Conservation (phyloP, 2,329 filamentous ascomycete species). For the Fusarium chuoi region DNA sequence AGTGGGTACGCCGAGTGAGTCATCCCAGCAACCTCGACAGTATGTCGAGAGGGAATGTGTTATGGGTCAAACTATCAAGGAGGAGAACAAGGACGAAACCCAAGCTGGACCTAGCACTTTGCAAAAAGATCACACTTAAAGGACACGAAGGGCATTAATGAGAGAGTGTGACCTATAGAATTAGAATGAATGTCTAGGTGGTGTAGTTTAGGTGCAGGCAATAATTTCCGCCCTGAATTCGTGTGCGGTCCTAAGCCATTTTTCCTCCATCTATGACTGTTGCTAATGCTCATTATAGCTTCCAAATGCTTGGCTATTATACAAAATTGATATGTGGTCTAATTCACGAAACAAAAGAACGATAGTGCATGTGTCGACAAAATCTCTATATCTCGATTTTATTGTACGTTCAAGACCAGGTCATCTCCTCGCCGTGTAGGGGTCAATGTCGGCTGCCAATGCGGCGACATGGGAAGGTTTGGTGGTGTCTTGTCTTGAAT, state of each 20-base stretch:
- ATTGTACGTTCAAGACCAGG: slow-evolving; percentile 68
- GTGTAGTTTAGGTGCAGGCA: slow-evolving; percentile 38
- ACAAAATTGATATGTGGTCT: slow-evolving; percentile 30
- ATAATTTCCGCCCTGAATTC: slow-evolving; percentile 25
- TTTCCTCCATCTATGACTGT: slow-evolving; percentile 34
- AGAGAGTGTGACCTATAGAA: slow-evolving; percentile 17
- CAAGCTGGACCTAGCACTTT: slow-evolving; percentile 10
- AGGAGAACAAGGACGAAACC: slow-evolving; percentile 47
- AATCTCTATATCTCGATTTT: slow-evolving; percentile 7
- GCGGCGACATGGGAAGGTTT: slow-evolving; percentile 32
- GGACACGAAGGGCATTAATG: not conserved
- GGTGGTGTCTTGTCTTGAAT: slow-evolving; percentile 18
- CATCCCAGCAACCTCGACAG: slow-evolving; percentile 23
- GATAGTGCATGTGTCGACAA: slow-evolving; percentile 2
- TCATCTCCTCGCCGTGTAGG: slow-evolving; percentile 74
- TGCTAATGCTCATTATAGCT: slow-evolving; percentile 39
- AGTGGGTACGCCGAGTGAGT: slow-evolving; percentile 12
- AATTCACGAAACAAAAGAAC: slow-evolving; percentile 13
- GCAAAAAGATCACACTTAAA: slow-evolving; percentile 3
- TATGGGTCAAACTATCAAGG: slow-evolving; percentile 51
- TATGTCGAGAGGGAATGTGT: slow-evolving; percentile 50
- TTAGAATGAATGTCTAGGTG: slow-evolving; percentile 36
- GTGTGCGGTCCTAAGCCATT: slow-evolving; percentile 13
- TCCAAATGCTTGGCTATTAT: slow-evolving; percentile 36
- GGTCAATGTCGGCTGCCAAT: slow-evolving; percentile 68